A percentile compares a stretch with the other conserved stretches of the same genome.
Conservation (phyloP, 768 basidiomycete genomes). For the Termitomyces eurrhizus region DNA sequence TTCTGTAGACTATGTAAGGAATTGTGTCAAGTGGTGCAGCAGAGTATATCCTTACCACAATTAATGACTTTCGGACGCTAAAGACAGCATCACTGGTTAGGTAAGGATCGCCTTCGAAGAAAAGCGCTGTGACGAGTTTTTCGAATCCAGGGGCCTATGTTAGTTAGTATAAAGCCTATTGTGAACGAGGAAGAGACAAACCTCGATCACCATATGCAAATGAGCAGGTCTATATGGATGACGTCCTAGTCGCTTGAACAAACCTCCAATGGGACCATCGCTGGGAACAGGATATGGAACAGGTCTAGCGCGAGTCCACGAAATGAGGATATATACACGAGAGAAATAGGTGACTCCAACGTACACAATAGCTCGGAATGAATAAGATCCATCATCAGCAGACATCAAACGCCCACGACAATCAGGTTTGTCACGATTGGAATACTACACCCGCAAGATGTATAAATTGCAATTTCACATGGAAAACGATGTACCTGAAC, state of each 20-base stretch:
- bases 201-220: slow-evolving; percentile 69
- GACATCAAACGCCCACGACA: slow-evolving; percentile 66
- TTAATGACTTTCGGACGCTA: slow-evolving; percentile 75
- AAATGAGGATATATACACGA: neutral
- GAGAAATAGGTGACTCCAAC: slow-evolving; percentile 7
- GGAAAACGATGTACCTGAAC: slow-evolving; percentile 25
- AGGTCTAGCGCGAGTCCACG: slow-evolving; percentile 27
- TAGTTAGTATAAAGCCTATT: neutral
- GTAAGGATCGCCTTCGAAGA: slow-evolving; percentile 66
- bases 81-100: slow-evolving; percentile 73
- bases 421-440: slow-evolving; percentile 53
- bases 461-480: neutral
- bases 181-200: slow-evolving; percentile 17
- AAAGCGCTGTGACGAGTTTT: slow-evolving; percentile 70
- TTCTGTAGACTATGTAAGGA: slow-evolving; percentile 30
- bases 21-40: neutral
- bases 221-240: slow-evolving; percentile 81
- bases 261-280: slow-evolving; percentile 70
- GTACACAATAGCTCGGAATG: slow-evolving; percentile 67
- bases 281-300: slow-evolving; percentile 73
- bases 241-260: slow-evolving; percentile 53
- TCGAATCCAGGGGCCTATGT: slow-evolving; percentile 63
- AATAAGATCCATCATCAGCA: slow-evolving; percentile 59
- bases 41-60: slow-evolving; percentile 51
- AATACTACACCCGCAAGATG: slow-evolving; percentile 38